Evolutionary conservation across 768 basidiomycete species (phyloP).

Genomic region (Xerocomellus chrysenteron): DNA sequence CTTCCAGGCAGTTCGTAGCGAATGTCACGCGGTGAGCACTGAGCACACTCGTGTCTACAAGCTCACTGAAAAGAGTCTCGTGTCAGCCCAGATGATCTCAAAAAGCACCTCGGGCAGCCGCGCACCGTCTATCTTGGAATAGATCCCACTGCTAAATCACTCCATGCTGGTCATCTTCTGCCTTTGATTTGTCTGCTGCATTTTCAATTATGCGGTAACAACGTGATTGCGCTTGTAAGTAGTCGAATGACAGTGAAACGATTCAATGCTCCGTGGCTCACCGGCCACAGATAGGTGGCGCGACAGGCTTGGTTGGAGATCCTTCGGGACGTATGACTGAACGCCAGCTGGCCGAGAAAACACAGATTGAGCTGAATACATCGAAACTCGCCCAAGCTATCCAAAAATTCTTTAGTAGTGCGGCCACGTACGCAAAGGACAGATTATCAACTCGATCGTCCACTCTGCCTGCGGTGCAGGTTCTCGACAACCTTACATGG

Average conservation of each 20-base stretch:
- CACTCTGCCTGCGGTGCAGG: conserved; percentile 30
- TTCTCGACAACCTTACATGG: conserved; percentile 79
- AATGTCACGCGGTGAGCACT: conserved; percentile 38
- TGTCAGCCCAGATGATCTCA: conserved; percentile 43
- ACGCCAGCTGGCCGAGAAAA: conserved; percentile 62
- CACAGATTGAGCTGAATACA: conserved; percentile 67
- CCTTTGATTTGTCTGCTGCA: conserved; percentile 86
- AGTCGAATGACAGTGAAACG: not conserved
- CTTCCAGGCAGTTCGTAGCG: conserved; percentile 33
- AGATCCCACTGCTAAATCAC: conserved; percentile 86
- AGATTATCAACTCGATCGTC: conserved; percentile 16
- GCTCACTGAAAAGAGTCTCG: conserved; percentile 1
- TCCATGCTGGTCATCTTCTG: conserved; percentile 93
- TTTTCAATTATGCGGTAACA: conserved; percentile 84
- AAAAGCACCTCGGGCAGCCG: conserved; percentile 32
- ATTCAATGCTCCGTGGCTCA: conserved; percentile 2
- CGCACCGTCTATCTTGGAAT: conserved; percentile 83
- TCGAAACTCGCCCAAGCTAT: conserved; percentile 60
- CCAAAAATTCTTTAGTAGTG: conserved; percentile 68
- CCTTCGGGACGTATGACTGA: conserved; percentile 88
- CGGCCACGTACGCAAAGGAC: conserved; percentile 56
- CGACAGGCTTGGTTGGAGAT: conserved; percentile 95
- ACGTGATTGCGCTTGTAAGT: conserved; percentile 79
- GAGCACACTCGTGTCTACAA: conserved; percentile 4
- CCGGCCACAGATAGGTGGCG: conserved; percentile 81